phyloP scores from a whole-genome alignment of 345 rosid species.

The Citrus cavaleriei region DNA sequence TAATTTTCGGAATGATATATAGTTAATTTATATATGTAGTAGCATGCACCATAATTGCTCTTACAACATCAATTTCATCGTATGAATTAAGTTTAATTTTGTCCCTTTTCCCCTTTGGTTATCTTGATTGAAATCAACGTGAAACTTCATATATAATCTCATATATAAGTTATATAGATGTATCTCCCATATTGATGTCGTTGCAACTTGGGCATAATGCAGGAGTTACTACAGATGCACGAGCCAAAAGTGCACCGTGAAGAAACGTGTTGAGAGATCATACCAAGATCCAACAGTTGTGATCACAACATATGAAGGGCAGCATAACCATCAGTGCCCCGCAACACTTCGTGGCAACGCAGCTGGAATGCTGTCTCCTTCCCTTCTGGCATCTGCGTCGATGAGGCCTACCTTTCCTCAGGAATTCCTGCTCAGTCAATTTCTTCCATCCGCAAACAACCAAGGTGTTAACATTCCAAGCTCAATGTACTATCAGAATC shows the following conservation, averaged over 20 bases:
- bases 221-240: constrained; percentile 74
- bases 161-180: too few species aligned
- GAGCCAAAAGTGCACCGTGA: constrained; percentile 48
- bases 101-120: background rate
- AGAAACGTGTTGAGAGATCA: constrained; percentile 66
- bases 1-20: background rate
- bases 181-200: background rate
- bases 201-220: constrained; percentile 7
- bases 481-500: constrained; percentile 13
- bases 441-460: constrained; percentile 19
- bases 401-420: constrained; percentile 23
- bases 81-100: background rate
- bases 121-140: background rate
- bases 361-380: constrained; percentile 26
- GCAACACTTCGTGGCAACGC: constrained; percentile 39
- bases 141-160: background rate
- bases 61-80: background rate
- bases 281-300: constrained; percentile 48
- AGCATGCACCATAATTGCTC: background rate
- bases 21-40: background rate
- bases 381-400: constrained; percentile 17
- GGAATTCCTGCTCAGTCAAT: constrained; percentile 18
- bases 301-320: constrained; percentile 69
- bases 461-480: background rate
- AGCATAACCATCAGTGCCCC: constrained; percentile 50